Base-by-base conservation (phyloP, 1,139 yeast species). In the Blastobotrys elegans region DNA sequence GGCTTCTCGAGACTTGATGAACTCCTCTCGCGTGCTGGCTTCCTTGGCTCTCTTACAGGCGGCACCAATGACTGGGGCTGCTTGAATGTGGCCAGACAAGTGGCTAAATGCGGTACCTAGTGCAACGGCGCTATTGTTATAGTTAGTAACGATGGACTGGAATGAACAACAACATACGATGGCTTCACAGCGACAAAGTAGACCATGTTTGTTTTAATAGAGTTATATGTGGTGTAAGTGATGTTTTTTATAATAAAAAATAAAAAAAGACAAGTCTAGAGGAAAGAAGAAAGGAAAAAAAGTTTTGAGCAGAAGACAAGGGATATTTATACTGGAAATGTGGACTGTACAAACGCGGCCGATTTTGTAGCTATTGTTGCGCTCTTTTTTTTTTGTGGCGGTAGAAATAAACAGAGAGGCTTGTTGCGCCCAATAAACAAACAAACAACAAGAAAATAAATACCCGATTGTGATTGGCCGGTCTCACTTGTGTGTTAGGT, bases 31-130 rank as follows among this genome's bases (percentile, higher is more conserved):
- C 47, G 64, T 59, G 48, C 54, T 56, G 33, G 68, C 55, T 36
- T 50, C 49, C 53, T 58, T 60, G 40, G 72, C 73, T 57, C 63
- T 67, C 53, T 63, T 57, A 61, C 62, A 65, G 20, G 71, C 66
- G 40, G 70, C 66, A 31, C 73, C 73, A 51, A 70, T 63, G 35
- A 70, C 60, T 26, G 74, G 75, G 29, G 67, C 67, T 47, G 66
- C 60, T 35, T 65, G 58, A 43, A 70, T 46, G 51, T 69, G 63
- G 45, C 64, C 55, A 46, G 69, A 53, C 44, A 63, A 62, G 56
- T 70, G 73, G 49, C 65, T 53, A 61, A 65, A 71, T 49, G 61
- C 65, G 39, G 74, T 63, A 43, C 74, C 74, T 48, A 70, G 53
- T 40, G 72, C 70, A 50, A 70, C 59, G 29, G 74, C 66, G 63